A percentile compares a stretch with the other conserved stretches of the same genome.
These are phyloP conservation scores for Solanum chacoense DNA, from an alignment of 305 asterid species.

Conservation along the genomic window DNA sequence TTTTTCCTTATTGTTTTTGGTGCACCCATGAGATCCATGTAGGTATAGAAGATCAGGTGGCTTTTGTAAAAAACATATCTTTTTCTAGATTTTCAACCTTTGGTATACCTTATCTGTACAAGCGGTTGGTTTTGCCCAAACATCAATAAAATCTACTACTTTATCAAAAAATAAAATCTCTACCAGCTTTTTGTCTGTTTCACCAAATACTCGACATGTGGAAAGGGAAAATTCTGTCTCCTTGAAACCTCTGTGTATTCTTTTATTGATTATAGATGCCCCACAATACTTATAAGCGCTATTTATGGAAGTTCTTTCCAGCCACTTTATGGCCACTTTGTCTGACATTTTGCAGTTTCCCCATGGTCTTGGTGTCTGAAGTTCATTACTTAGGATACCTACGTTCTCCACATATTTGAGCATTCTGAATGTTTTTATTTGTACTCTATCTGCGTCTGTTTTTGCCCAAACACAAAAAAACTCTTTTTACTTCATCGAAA, in stretches of 20 bases:
- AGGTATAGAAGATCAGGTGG: background rate
- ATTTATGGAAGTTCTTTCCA: background rate
- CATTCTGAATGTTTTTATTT: background rate
- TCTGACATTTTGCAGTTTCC: background rate
- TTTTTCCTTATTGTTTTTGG: background rate
- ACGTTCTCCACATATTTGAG: background rate
- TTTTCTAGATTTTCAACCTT: background rate
- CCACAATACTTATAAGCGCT: background rate
- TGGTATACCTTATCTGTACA: background rate
- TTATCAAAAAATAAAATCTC: background rate
- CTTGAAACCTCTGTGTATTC: background rate
- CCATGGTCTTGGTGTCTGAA: background rate
- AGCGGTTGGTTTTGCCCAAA: background rate
- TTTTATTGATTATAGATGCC: background rate
- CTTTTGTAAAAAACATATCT: background rate
- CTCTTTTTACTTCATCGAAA: background rate
- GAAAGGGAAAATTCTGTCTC: background rate
- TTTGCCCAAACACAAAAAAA: background rate
- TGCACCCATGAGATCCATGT: background rate
- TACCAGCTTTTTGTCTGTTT: background rate
- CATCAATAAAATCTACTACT: background rate
- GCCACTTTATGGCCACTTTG: background rate
- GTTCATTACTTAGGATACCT: background rate
- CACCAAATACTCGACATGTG: background rate
- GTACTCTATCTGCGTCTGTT: background rate